Evolutionary conservation across 257 asterid species (phyloP), one percentile per base, ranked within the genome.

Genomic region (Lithospermum erythrorhizon): DNA sequence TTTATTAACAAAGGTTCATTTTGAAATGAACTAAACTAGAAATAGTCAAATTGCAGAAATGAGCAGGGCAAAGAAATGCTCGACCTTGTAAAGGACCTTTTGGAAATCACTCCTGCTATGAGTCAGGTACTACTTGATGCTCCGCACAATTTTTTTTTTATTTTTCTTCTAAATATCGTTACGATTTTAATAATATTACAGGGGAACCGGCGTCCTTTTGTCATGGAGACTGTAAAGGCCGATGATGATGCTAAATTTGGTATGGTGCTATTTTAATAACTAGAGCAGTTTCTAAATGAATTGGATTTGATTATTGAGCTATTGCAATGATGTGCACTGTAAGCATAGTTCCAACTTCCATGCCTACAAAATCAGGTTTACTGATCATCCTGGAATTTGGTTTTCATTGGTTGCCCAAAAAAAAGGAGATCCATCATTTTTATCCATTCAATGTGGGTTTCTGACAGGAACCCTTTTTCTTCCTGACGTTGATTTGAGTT

Each of bases 11-110:
- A 15, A 45, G 18, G 41, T 63, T 17, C 54, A 35, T 61, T 55
- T 62, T 67, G 25, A 9, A 24, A 47, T 21, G 54, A 23, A 70
- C 27, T 70, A 24, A 25, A 27, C 59, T 53, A 59, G 52, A 41
- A 52, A 37, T 32, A 59, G 61, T 59, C 59, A 49, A 76, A 71
- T 77, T 76, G 72, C 78, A 91, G 98, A 83, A 91, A 91, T 68
- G 95, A 89, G 68, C 93, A 90, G 58, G 98, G 98, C 65, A 81
- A 70, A 73, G 98, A 91, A 81, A 91, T 91, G 98, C 76, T 91
- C 59, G 80, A 72, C 76, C 81, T 91, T 64, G 95, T 91, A 75
- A 81, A 91, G 56, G 77, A 88, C 82, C 95, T 91, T 72, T 80
- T 91, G 69, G 97, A 91, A 78, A 67, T 91, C 52, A 86, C 98